phyloP scores from a whole-genome alignment of 306 rosid genomes.

The Acacia crassicarpa region DNA sequence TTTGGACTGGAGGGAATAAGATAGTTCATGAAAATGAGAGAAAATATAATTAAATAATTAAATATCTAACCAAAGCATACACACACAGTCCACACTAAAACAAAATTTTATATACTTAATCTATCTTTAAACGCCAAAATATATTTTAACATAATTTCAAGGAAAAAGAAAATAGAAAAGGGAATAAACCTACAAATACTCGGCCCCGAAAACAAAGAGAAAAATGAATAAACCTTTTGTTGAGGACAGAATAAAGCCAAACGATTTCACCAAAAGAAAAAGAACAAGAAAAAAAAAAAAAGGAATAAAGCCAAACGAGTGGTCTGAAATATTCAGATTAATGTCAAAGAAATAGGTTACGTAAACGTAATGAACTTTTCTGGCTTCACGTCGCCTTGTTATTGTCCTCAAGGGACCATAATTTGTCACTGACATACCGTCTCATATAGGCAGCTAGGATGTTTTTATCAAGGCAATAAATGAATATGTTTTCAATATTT shows the following conservation, averaged over 20 bases:
- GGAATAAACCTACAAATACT: neutral
- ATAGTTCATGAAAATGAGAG: neutral
- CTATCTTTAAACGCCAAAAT: neutral
- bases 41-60: neutral
- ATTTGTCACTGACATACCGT: neutral
- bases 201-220: neutral
- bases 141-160: neutral
- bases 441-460: too few relatives aligned
- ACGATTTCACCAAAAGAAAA: neutral
- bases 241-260: neutral
- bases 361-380: constrained; percentile 21
- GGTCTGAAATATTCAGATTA: neutral
- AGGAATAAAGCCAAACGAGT: neutral
- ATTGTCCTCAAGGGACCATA: neutral
- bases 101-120: neutral
- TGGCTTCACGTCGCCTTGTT: neutral
- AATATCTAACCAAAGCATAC: neutral
- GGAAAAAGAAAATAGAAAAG: neutral
- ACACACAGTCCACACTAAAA: neutral
- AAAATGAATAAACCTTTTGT: neutral
- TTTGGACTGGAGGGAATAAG: too few relatives aligned
- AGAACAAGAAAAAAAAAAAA: too few relatives aligned
- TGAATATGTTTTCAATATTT: too few relatives aligned
- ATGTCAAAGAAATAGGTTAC: neutral
- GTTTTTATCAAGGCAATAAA: too few relatives aligned